Evolutionary conservation across 1,284 basidiomycete species (phyloP), one percentile per base, ranked within the genome.

Genomic region (Leccinum solheimii): DNA sequence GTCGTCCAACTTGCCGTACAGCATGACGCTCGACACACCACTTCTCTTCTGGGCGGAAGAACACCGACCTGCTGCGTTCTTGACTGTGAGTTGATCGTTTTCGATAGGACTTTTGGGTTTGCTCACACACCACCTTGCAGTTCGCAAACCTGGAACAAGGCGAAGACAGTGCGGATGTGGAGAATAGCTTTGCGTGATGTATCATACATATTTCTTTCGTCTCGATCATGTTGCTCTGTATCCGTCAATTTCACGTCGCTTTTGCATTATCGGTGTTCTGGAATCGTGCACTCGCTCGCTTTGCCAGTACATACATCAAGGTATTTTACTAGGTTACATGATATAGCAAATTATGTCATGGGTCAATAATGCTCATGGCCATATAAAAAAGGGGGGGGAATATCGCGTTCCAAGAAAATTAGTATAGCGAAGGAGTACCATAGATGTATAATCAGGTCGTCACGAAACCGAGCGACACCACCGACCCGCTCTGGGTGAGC

Each of bases 1-100:
- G 93, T 86, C 92, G 30, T 86, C 92, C 40, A 91, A 82, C 68
- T 79, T 98, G 68, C 85, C 87, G 57, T 99, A 95, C 75, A 85
- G 86, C 19, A 91, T 98, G 82, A 88, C 86, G 45, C 81, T 99
- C 62, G 97, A 98, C 71, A 93, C 92, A 30, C 97, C 97, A 1
- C 80, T 95, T 36, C 80, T 91, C 58, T 99, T 98, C 86, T 99
- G 97, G 97, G 91, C 93, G 19, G 93, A 97, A 74, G 88, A 93
- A 71, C 97, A 98, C 75, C 86, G 97, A 57, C 95, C 92, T 23
- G 88, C 92, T 43, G 92, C 92, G 6, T 97, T 96, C 87, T 79
- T 96, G 72, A 92, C 88, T 38, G 90, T 92, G 68, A 80, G 90
- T 82, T 48, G 14, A 16, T 40, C 51, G 38, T 56, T 45, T 13